phyloP scores from a whole-genome alignment of 352 stramenopile genomes.

The Globisporangium perplexum region DNA sequence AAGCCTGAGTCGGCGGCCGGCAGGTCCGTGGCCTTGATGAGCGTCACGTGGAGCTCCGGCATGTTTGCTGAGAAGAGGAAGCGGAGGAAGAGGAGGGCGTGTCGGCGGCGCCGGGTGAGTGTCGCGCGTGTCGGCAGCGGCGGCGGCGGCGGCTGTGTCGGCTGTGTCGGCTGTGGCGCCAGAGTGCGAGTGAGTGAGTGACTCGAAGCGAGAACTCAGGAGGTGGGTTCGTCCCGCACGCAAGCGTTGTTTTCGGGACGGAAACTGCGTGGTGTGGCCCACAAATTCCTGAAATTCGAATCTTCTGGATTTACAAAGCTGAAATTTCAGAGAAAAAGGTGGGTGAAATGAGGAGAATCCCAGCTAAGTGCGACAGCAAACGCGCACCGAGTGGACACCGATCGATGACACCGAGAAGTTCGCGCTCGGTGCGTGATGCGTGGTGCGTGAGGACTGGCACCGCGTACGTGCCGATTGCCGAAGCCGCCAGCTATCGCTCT shows the following conservation, averaged over 20 bases:
- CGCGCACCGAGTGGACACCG: too few relatives aligned
- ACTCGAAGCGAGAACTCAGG: conserved; percentile 10
- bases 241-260: background rate
- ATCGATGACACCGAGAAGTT: too few relatives aligned
- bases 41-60: conserved; percentile 59
- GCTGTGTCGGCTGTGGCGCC: background rate
- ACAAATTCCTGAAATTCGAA: background rate
- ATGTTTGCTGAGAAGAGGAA: conserved; percentile 17
- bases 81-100: background rate
- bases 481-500: background rate
- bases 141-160: too few relatives aligned
- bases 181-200: background rate
- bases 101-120: too few relatives aligned
- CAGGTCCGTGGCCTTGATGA: conserved; percentile 62
- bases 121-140: background rate
- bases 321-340: background rate
- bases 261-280: background rate
- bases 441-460: too few relatives aligned
- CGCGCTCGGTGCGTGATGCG: too few relatives aligned
- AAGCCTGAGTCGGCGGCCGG: conserved; percentile 52
- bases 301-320: background rate
- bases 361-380: too few relatives aligned
- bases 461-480: too few relatives aligned
- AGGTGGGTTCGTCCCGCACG: background rate
- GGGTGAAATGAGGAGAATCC: background rate